phyloP scores from a whole-genome alignment of 208 protist genomes.

The Leptomonas pyrrhocoris region DNA sequence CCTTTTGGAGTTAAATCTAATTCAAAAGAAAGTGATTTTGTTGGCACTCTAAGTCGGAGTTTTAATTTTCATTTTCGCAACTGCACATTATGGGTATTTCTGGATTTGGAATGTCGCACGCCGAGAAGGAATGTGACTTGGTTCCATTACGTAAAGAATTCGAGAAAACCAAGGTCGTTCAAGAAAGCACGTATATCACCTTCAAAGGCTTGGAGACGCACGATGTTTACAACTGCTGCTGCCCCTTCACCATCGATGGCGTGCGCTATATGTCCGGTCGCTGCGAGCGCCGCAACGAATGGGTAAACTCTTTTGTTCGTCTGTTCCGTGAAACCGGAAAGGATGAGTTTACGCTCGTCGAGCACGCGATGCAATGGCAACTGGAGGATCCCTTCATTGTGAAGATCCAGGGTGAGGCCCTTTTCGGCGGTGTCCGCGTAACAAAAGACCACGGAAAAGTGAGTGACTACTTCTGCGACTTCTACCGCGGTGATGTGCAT shows the following conservation, averaged over 20 bases:
- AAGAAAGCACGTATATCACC: conserved; percentile 36
- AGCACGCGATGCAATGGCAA: conserved; percentile 43
- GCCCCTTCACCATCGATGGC: conserved; percentile 51
- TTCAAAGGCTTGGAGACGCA: conserved; percentile 60
- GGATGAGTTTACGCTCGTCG: conserved; percentile 57
- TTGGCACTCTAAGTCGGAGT: neutral
- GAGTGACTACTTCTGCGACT: conserved; percentile 57
- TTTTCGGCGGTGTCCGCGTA: conserved; percentile 59
- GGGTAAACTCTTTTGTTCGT: conserved; percentile 55
- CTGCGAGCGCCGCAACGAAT: conserved; percentile 52
- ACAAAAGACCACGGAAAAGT: conserved; percentile 53
- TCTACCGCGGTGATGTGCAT: conserved; percentile 42
- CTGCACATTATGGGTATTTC: conserved; percentile 29
- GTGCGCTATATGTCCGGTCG: conserved; percentile 53
- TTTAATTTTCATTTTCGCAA: neutral
- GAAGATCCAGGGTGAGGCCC: conserved; percentile 49
- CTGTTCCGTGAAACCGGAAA: conserved; percentile 52
- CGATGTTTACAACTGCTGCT: conserved; percentile 70
- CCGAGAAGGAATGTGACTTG: conserved; percentile 45
- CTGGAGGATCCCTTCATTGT: conserved; percentile 61
- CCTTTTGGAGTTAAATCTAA: conserved; percentile 4
- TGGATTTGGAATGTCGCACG: conserved; percentile 2
- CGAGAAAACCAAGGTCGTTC: conserved; percentile 47
- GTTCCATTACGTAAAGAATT: conserved; percentile 47
- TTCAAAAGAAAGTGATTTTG: neutral